Conservation (phyloP, 495 filamentous ascomycete species). For the Choiromyces venosus region DNA sequence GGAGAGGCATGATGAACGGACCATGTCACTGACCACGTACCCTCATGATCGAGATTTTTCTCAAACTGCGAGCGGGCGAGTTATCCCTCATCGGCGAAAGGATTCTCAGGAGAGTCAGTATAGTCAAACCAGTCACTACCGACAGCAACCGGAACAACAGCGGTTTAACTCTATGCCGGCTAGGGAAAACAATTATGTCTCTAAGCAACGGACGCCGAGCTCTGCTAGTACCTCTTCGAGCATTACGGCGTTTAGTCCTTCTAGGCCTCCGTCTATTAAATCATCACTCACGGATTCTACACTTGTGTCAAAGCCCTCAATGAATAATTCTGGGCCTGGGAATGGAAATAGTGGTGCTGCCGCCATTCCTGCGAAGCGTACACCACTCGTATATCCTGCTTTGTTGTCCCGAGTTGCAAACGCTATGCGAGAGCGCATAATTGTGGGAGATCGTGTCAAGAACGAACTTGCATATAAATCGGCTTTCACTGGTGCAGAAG, state of each 20-base stretch:
- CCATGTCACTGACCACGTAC: conserved; percentile 93
- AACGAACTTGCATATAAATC: conserved; percentile 96
- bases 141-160: conserved; percentile 39
- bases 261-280: conserved; percentile 30
- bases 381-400: conserved; percentile 83
- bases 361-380: conserved; percentile 45
- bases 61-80: conserved; percentile 84
- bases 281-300: conserved; percentile 28
- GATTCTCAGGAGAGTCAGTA: conserved; percentile 48
- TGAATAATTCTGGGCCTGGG: conserved; percentile 33
- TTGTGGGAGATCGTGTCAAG: conserved; percentile 80
- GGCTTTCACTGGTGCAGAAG: conserved; percentile 88
- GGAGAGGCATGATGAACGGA: conserved; percentile 82
- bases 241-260: conserved; percentile 28
- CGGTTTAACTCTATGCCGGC: conserved; percentile 38
- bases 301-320: conserved; percentile 28
- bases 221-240: conserved; percentile 41
- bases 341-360: conserved; percentile 16
- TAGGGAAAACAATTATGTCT: conserved; percentile 35
- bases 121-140: conserved; percentile 49
- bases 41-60: conserved; percentile 67
- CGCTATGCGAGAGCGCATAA: conserved; percentile 78
- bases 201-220: conserved; percentile 40
- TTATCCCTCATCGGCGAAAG: conserved; percentile 60
- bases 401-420: conserved; percentile 85